These are phyloP conservation scores for Aspergillus bridgeri DNA, from an alignment of 495 filamentous ascomycete genomes.

Conservation along the genomic window DNA sequence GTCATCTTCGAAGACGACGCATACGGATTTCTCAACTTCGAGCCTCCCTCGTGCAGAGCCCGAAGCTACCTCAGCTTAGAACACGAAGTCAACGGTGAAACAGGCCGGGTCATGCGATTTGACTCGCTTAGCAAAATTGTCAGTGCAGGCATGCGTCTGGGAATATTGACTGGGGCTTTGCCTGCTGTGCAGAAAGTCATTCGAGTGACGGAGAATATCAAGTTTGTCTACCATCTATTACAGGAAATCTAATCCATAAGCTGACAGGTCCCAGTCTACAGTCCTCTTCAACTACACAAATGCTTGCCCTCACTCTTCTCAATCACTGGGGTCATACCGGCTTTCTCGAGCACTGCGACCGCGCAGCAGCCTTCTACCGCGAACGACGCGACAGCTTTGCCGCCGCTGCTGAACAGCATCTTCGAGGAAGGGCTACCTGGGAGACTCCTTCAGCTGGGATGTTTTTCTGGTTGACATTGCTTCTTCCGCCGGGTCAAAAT, in stretches of 20 bases:
- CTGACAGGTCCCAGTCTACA: neutral
- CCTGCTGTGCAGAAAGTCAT: slow-evolving; percentile 1
- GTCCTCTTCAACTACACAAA: slow-evolving; percentile 8
- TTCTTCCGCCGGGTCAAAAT: neutral
- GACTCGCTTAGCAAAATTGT: slow-evolving; percentile 12
- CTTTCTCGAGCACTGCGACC: slow-evolving; percentile 4
- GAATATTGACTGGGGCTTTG: slow-evolving; percentile 1
- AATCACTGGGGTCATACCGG: slow-evolving; percentile 4
- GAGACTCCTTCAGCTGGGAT: slow-evolving; percentile 5
- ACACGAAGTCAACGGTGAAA: slow-evolving; percentile 3
- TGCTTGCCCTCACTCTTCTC: slow-evolving; percentile 3
- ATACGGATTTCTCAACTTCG: slow-evolving; percentile 4
- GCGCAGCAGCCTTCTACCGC: neutral
- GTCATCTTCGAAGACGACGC: slow-evolving; percentile 8
- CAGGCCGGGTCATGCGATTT: slow-evolving; percentile 7
- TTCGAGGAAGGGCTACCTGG: slow-evolving; percentile 1
- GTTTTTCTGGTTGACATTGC: slow-evolving; percentile 8
- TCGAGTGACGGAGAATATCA: neutral
- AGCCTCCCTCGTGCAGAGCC: neutral
- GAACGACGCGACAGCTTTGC: slow-evolving; percentile 2
- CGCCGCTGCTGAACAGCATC: slow-evolving; percentile 2
- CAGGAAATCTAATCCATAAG: neutral
- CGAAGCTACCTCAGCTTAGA: slow-evolving; percentile 5
- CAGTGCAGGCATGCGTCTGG: slow-evolving; percentile 4
- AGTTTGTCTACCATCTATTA: neutral